Evolutionary conservation across 2,329 filamentous ascomycete genomes (phyloP), one percentile per base, ranked within the genome.

Genomic region (Aspergillus amoenus): DNA sequence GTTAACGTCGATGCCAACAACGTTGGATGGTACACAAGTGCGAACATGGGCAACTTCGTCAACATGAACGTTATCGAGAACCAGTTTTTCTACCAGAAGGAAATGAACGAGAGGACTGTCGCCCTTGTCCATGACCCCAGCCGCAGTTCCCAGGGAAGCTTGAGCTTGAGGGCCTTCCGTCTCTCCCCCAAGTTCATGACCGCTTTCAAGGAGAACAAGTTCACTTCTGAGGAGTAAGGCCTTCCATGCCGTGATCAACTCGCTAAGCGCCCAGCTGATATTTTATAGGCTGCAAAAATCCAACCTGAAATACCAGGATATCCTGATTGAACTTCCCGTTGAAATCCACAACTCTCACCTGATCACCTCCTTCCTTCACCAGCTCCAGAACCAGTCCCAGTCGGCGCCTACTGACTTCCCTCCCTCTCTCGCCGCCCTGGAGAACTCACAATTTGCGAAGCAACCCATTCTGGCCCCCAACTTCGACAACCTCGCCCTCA

Each of bases 1-100:
- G 94, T 99, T 71, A 99, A 97, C 76, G 90, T 97, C 59, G 94
- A 99, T 76, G 94, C 94, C 65, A 96, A 97, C 82, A 95, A 91
- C 70, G 91, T 96, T 59, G 94, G 94, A 70, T 99, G 93, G 93
- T 99, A 99, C 81, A 97, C 92, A 58, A 97, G 92, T 80, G 91
- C 93, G 63, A 96, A 92, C 76, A 95, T 99, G 90, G 94, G 94
- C 77, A 97, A 96, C 83, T 97, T 97, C 69, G 84, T 97, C 82
- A 97, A 93, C 82, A 77, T 89, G 73, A 90, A 89, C 81, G 93
- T 96, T 73, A 90, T 99, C 77, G 94, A 99, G 84, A 99, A 97
- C 82, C 93, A 97, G 78, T 92, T 87, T 79, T 90, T 93, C 81
- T 97, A 96, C 82, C 94, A 99, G 82, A 94, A 91, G 77, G 91